Base-by-base conservation (phyloP, 805 yeast genomes). In the Myxozyma lipomycoides region DNA sequence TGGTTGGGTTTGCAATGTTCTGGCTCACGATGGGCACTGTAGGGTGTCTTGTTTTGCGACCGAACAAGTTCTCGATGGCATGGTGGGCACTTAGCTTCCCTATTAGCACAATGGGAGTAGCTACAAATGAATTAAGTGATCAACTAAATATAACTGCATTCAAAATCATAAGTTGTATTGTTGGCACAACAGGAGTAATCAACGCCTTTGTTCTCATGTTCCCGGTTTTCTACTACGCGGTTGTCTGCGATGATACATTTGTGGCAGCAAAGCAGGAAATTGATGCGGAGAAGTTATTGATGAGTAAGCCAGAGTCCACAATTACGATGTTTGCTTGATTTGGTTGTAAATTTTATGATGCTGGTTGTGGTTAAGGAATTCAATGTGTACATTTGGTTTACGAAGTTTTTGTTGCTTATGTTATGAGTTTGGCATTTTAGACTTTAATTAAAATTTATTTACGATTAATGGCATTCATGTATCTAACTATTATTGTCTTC, bases 1-100 rank as follows among this genome's bases (percentile, higher is more conserved):
- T 76, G 40, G 67, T 76, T 10, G 70, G 83, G 2, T 72, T 77
- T 61, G 91, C 87, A 1, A 76, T 76, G 58, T 81, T 79, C 64
- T 72, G 83, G 64, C 79, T 78, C 0, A 62, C 74, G 17, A 61
- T 75, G 7, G 75, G 81, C 0, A 37, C 73, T 1, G 41, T 67
- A 1, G 63, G 73, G 23, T 67, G 71, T 1, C 7, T 67, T 1
- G 58, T 61, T 19, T 61, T 64, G 30, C 75, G 74, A 0, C 62
- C 66, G 3, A 66, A 65, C 18, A 48, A 57, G 28, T 82, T 79
- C 69, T 70, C 72, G 25, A 73, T 73, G 56, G 75, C 78, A 1
- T 80, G 81, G 79, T 86, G 96, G 96, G 81, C 89, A 17, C 78
- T 85, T 73, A 85, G 96, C 56, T 89, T 89, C 82, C 96, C 96